A percentile compares a stretch with the other conserved stretches of the same genome.
Conservation (phyloP, 306 rosid species). For the Macrotyloma uniflorum region DNA sequence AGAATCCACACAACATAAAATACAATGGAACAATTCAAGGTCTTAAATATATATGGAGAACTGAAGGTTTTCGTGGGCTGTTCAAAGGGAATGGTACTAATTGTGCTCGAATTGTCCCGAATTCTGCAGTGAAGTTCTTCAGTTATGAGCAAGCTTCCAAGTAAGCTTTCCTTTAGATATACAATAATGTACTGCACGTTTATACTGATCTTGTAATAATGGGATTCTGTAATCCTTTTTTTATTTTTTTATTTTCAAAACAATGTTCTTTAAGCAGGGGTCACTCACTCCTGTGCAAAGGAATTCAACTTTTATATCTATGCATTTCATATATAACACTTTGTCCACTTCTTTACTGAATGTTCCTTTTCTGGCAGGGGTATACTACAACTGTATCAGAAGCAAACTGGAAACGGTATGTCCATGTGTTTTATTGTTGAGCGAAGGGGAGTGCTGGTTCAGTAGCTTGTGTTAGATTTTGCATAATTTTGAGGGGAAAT, state of each 20-base stretch:
- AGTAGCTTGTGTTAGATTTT: not conserved
- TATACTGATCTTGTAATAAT: not conserved
- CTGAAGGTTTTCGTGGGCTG: constrained; percentile 86
- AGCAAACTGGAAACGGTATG: constrained; percentile 80
- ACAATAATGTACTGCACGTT: not conserved
- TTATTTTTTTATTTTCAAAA: not conserved
- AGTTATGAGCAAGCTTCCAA: constrained; percentile 92
- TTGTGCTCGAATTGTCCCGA: constrained; percentile 92
- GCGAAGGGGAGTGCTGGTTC: not conserved
- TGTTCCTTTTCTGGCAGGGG: constrained; percentile 52
- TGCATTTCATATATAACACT: not conserved
- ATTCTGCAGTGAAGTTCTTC: constrained; percentile 93
- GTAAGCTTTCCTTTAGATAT: constrained; percentile 50
- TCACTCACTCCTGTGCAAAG: not conserved
- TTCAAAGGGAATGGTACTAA: constrained; percentile 94
- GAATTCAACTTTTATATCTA: not conserved
- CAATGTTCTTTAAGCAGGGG: not conserved
- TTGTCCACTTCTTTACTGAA: constrained; percentile 23
- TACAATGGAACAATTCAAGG: constrained; percentile 92
- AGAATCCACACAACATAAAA: constrained; percentile 84
- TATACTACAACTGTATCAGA: constrained; percentile 65
- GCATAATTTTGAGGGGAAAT: not conserved
- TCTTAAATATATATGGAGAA: constrained; percentile 85
- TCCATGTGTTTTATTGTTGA: constrained; percentile 15
- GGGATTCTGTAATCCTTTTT: constrained; percentile 11